Evolutionary conservation across 2,329 filamentous ascomycete genomes (phyloP).

Genomic region (Geoglossum cookeanum): DNA sequence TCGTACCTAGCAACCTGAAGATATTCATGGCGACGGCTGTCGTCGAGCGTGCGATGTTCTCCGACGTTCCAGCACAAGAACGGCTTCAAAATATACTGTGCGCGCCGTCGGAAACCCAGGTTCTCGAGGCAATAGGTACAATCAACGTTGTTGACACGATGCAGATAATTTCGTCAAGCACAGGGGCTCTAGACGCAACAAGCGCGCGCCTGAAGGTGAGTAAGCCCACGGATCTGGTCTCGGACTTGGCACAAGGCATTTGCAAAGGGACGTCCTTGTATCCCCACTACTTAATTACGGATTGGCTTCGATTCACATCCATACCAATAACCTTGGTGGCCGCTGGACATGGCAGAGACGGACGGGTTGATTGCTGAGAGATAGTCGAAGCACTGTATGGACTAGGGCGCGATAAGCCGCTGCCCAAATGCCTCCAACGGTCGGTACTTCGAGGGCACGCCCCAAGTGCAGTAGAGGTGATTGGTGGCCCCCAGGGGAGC

Average conservation of each 20-base stretch:
- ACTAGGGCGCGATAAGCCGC: background rate
- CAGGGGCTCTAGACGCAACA: background rate
- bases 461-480: background rate
- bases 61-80: background rate
- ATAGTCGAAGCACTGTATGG: too few relatives aligned
- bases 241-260: background rate
- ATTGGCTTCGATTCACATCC: too few relatives aligned
- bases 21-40: slow-evolving; percentile 39
- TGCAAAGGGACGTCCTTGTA: background rate
- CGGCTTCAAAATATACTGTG: background rate
- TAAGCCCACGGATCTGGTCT: background rate
- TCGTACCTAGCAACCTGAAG: slow-evolving; percentile 46
- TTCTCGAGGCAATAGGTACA: background rate
- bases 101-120: background rate
- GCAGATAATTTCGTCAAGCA: slow-evolving; percentile 1
- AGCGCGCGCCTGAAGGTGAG: background rate
- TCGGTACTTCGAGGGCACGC: background rate
- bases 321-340: too few relatives aligned
- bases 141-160: slow-evolving; percentile 3
- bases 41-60: background rate
- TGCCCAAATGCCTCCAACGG: background rate
- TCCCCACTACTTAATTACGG: background rate
- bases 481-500: background rate
- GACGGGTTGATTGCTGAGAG: too few relatives aligned
- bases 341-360: too few relatives aligned